Base-by-base conservation (phyloP, 2,329 filamentous ascomycete species). In the Conoideocrella luteorostrata region DNA sequence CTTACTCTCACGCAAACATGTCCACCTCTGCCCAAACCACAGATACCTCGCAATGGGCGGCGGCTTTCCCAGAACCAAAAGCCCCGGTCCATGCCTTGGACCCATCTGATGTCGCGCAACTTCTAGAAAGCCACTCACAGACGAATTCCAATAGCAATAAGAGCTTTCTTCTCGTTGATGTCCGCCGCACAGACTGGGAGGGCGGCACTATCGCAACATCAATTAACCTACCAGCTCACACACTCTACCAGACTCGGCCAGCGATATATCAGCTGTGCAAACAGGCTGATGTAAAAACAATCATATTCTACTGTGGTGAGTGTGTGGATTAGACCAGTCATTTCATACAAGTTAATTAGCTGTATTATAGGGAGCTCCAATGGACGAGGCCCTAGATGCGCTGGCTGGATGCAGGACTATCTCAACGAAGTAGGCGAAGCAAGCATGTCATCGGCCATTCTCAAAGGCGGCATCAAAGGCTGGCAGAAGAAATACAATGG, bases 191-290 rank as follows among this genome's bases (percentile, higher is more conserved):
- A 4, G 75, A 79, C 50, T 73, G 71, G 63, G 68, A 71, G 54
- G 80, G 81, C 21, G 80, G 79, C 32, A 82, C 78, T 0, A 74
- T 84, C 43, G 62, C 63, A 7, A 71, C 70, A 3, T 80, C 78
- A 1, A 65, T 84, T 49, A 78, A 80, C 50, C 61, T 79, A 12
- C 75, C 75, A 1, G 75, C 75, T 7, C 74, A 79, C 43, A 71
- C 66, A 11, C 66, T 79, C 30, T 76, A 75, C 42, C 70, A 70
- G 41, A 71, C 70, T 4, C 64, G 75, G 5, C 64, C 68, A 4
- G 59, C 62, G 5, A 55, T 77, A 22, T 70, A 77, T 48, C 66
- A 67, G 35, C 59, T 80, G 15, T 72, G 70, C 58, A 70, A 68
- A 49, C 65, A 71, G 44, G 75, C 74, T 2, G 67, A 66, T 1